Percentiles rank a stretch among this genome's conserved stretches.
phyloP scores from a whole-genome alignment of 805 yeast species.

The Brettanomyces bruxellensis region DNA sequence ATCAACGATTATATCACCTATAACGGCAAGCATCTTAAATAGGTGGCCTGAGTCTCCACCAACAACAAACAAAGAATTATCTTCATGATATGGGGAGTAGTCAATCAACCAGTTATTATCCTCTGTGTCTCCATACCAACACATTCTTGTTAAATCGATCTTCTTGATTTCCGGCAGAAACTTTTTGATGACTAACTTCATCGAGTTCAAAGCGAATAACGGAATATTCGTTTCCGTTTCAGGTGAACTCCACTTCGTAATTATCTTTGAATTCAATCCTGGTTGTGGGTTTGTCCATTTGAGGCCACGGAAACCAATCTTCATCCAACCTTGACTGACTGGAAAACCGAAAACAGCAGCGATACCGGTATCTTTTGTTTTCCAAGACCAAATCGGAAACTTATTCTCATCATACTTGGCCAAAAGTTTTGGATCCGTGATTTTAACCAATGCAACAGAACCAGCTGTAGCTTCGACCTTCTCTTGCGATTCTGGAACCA shows the following conservation, averaged over 20 bases:
- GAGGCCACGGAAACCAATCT: slow-evolving; percentile 24
- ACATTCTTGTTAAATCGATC: too few species aligned
- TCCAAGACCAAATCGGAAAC: slow-evolving; percentile 24
- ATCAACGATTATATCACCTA: too few species aligned
- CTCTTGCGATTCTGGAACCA: slow-evolving; percentile 21
- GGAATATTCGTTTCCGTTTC: slow-evolving; percentile 20
- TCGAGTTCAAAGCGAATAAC: too few species aligned
- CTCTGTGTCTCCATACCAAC: too few species aligned
- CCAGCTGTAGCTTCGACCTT: slow-evolving; percentile 24
- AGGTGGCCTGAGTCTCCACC: too few species aligned
- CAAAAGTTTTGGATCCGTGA: slow-evolving; percentile 9
- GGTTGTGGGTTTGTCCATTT: slow-evolving; percentile 22
- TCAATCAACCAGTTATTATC: too few species aligned
- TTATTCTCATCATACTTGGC: slow-evolving; percentile 14
- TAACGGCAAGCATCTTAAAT: too few species aligned
- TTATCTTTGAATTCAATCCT: slow-evolving; percentile 15
- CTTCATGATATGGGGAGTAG: too few species aligned
- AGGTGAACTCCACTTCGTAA: slow-evolving; percentile 18
- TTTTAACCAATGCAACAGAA: slow-evolving; percentile 20
- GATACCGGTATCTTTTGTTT: slow-evolving; percentile 21
- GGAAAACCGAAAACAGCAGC: slow-evolving; percentile 27
- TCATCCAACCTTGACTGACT: slow-evolving; percentile 18
- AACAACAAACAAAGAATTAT: too few species aligned
- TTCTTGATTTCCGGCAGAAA: too few species aligned
- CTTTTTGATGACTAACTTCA: too few species aligned